Conservation (phyloP, 768 basidiomycete species). For the Gelatoporia subvermispora region DNA sequence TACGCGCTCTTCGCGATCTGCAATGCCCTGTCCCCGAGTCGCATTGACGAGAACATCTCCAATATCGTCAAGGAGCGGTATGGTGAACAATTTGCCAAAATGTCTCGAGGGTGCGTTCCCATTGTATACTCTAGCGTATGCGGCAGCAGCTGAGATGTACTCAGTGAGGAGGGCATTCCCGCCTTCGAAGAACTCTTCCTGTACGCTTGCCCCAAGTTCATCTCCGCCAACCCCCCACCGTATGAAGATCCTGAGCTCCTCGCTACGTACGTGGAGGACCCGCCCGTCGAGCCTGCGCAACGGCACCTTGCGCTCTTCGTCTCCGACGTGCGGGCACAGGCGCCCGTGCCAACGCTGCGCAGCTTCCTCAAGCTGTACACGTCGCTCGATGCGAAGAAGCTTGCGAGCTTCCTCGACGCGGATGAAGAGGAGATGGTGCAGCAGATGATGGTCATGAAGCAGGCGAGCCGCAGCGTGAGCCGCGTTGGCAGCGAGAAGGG, state of each 20-base stretch:
- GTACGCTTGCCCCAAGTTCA: constrained; percentile 95
- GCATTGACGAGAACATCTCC: constrained; percentile 92
- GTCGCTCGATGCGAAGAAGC: constrained; percentile 84
- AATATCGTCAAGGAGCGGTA: constrained; percentile 90
- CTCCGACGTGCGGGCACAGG: constrained; percentile 68
- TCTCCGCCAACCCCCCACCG: constrained; percentile 89
- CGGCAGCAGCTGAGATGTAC: not conserved
- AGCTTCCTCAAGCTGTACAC: constrained; percentile 96
- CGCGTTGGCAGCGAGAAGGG: constrained; percentile 45
- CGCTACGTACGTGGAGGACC: constrained; percentile 32
- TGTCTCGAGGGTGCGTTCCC: constrained; percentile 76
- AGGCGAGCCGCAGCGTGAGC: constrained; percentile 72
- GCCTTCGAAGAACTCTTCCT: constrained; percentile 92
- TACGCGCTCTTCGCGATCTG: constrained; percentile 94
- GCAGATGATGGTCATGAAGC: constrained; percentile 96
- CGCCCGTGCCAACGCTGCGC: constrained; percentile 78
- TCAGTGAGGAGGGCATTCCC: constrained; percentile 64
- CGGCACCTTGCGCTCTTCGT: constrained; percentile 86
- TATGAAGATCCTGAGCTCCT: constrained; percentile 77
- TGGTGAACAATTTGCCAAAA: constrained; percentile 84
- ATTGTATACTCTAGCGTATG: not conserved
- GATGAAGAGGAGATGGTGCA: constrained; percentile 94
- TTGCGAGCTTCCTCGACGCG: constrained; percentile 85
- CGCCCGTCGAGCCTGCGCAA: constrained; percentile 66
- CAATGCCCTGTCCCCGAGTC: constrained; percentile 86